A percentile compares a stretch with the other conserved stretches of the same genome.
phyloP scores from a whole-genome alignment of 495 filamentous ascomycete genomes.

The Aspergillus campestris region DNA sequence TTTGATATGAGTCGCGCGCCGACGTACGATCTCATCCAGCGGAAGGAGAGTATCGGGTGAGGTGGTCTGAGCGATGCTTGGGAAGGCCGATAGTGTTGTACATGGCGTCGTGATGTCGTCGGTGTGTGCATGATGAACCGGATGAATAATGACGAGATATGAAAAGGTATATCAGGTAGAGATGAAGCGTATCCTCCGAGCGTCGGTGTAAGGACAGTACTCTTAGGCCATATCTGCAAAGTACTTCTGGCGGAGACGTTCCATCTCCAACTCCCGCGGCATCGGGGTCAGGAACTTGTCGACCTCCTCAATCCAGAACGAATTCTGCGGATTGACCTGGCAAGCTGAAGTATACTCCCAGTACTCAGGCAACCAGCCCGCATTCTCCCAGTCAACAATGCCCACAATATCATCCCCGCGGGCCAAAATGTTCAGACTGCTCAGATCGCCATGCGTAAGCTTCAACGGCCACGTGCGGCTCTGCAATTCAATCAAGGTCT shows the following conservation, averaged over 20 bases:
- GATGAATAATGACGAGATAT: no score
- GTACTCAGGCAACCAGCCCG: constrained; percentile 3
- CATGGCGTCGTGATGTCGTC: no score
- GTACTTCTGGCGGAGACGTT: constrained; percentile 31
- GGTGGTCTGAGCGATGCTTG: neutral
- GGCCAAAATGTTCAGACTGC: constrained; percentile 34
- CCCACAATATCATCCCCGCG: constrained; percentile 32
- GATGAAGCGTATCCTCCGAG: no score
- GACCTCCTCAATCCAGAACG: constrained; percentile 39
- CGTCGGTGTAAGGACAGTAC: no score
- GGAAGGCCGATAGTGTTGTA: no score
- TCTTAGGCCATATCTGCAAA: constrained; percentile 21
- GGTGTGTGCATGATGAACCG: no score
- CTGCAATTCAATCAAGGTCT: constrained; percentile 31
- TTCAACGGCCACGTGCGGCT: constrained; percentile 21
- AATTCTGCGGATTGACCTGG: constrained; percentile 41
- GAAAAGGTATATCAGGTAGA: no score
- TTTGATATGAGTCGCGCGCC: constrained; percentile 20
- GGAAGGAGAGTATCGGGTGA: constrained; percentile 20
- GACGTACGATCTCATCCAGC: constrained; percentile 29
- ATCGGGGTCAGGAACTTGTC: constrained; percentile 41
- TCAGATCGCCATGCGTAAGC: constrained; percentile 37
- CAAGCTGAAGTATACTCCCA: constrained; percentile 21
- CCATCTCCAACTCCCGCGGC: constrained; percentile 41
- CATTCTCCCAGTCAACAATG: constrained; percentile 28